Evolutionary conservation across 805 yeast species (phyloP).

Genomic region (Candida caryicola): DNA sequence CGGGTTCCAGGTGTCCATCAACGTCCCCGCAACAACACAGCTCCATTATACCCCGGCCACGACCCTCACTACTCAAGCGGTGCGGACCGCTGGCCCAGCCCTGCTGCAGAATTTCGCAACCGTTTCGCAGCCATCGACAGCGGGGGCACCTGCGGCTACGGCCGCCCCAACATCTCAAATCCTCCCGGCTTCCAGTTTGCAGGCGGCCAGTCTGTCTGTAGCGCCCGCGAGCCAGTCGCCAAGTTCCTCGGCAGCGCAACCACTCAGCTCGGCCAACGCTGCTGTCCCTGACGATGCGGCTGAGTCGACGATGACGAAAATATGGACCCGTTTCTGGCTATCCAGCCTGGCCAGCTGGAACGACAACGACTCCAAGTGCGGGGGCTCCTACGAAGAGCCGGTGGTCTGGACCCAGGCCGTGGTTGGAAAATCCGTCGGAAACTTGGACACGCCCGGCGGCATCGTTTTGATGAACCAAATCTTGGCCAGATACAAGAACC

Average conservation of each 20-base stretch:
- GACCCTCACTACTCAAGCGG: no score
- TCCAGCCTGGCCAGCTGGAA: conserved; percentile 12
- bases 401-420: conserved; percentile 30
- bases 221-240: no score
- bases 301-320: conserved; percentile 7
- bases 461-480: conserved; percentile 13
- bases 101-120: no score
- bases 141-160: not conserved
- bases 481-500: conserved; percentile 18
- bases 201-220: no score
- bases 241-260: no score
- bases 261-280: no score
- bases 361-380: conserved; percentile 19
- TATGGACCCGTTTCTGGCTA: conserved; percentile 24
- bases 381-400: conserved; percentile 11
- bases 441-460: conserved; percentile 10
- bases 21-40: no score
- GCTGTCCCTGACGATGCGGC: conserved; percentile 4
- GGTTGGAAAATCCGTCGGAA: conserved; percentile 18
- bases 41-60: no score
- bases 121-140: not conserved
- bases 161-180: no score
- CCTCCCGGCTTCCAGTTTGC: no score
- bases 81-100: no score
- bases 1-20: no score